phyloP scores from a whole-genome alignment of 768 basidiomycete genomes.

The Phanerochaete carnosa region DNA sequence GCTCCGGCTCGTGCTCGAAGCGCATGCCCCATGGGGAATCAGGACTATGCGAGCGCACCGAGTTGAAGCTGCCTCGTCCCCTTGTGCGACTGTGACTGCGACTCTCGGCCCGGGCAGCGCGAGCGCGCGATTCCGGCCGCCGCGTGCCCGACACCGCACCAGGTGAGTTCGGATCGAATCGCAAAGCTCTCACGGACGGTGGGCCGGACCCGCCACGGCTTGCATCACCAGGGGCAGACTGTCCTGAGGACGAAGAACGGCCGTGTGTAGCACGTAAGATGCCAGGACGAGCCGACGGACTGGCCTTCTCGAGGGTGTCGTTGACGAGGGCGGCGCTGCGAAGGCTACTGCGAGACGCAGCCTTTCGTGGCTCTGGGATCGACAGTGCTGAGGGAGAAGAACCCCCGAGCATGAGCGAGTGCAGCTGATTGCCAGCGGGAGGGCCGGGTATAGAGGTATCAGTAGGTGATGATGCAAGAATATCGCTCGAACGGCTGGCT shows the following conservation, averaged over 20 bases:
- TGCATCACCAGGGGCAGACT: constrained; percentile 15
- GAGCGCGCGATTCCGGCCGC: constrained; percentile 1
- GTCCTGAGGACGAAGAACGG: constrained; percentile 35
- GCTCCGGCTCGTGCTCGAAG: constrained; percentile 10
- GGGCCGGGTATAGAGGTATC: not conserved
- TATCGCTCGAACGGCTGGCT: constrained; percentile 11
- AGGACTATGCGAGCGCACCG: constrained; percentile 16
- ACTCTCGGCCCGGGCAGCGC: not conserved
- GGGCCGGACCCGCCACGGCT: constrained; percentile 5
- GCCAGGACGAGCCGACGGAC: constrained; percentile 32
- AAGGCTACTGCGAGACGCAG: constrained; percentile 22
- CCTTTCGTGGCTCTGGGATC: constrained; percentile 19
- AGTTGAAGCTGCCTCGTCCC: constrained; percentile 16
- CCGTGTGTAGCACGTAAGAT: constrained; percentile 38
- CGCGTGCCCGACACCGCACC: constrained; percentile 3
- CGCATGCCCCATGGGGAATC: constrained; percentile 9
- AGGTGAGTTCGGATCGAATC: constrained; percentile 29
- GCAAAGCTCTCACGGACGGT: constrained; percentile 17
- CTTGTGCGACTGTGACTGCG: constrained; percentile 9
- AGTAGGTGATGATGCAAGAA: not conserved
- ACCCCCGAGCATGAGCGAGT: constrained; percentile 19
- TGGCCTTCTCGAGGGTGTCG: constrained; percentile 9
- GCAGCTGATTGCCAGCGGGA: constrained; percentile 7
- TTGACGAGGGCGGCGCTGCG: not conserved
- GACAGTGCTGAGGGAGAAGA: constrained; percentile 4